These are phyloP conservation scores for Hibiscus mutabilis DNA, from an alignment of 345 rosid genomes.

Conservation along the genomic window DNA sequence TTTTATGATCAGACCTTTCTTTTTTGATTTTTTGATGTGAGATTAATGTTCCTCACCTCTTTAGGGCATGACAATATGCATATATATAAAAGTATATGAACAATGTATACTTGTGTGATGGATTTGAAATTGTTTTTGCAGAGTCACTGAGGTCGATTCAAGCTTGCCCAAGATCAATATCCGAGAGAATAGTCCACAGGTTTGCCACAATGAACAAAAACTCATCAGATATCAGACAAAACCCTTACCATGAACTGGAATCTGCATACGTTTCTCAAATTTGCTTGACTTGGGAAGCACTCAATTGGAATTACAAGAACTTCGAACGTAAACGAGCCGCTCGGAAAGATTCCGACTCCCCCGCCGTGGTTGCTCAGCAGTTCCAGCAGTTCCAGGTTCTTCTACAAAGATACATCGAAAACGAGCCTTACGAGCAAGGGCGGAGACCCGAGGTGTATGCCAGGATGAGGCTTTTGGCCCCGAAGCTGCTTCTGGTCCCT, in stretches of 20 bases:
- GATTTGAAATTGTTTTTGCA: constrained; percentile 22
- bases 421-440: constrained; percentile 97
- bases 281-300: constrained; percentile 95
- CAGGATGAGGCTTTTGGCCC: constrained; percentile 85
- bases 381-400: constrained; percentile 94
- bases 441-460: constrained; percentile 88
- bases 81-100: not conserved
- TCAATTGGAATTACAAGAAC: constrained; percentile 87
- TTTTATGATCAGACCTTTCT: not conserved
- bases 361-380: constrained; percentile 71
- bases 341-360: constrained; percentile 51
- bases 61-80: too few species aligned
- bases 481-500: constrained; percentile 86
- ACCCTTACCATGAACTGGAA: constrained; percentile 88
- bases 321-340: constrained; percentile 57
- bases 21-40: too few species aligned
- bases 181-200: constrained; percentile 80
- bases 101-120: not conserved
- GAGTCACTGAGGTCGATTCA: constrained; percentile 75
- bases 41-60: too few species aligned
- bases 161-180: constrained; percentile 81
- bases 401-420: constrained; percentile 78
- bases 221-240: constrained; percentile 41
- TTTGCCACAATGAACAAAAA: constrained; percentile 48
- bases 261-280: constrained; percentile 84